phyloP scores from a whole-genome alignment of 495 filamentous ascomycete genomes.

The Rhypophila decipiens region DNA sequence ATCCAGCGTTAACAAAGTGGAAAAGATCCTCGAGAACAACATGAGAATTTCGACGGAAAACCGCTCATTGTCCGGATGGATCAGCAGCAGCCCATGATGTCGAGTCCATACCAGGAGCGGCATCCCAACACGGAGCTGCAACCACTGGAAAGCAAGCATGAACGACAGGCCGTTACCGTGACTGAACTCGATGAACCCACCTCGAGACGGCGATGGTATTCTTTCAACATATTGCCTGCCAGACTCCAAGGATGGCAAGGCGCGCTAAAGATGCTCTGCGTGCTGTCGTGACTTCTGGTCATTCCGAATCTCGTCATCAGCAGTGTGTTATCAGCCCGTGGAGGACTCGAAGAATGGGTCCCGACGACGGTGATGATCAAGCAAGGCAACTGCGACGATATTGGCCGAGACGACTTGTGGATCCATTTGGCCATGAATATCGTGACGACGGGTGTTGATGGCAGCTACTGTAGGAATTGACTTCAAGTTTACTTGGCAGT shows the following conservation, averaged over 20 bases:
- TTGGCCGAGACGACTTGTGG: neutral
- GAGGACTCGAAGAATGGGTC: neutral
- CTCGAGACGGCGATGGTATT: too few relatives aligned
- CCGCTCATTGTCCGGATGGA: too few relatives aligned
- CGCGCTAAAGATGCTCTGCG: neutral
- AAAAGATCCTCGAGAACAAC: too few relatives aligned
- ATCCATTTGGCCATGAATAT: neutral
- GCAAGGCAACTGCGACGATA: neutral
- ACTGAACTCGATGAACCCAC: too few relatives aligned
- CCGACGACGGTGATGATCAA: neutral
- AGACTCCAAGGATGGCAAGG: neutral
- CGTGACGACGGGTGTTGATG: neutral
- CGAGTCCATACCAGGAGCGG: too few relatives aligned
- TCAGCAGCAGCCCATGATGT: too few relatives aligned
- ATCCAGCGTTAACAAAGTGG: too few relatives aligned
- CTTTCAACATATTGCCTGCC: too few relatives aligned
- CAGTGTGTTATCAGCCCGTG: neutral
- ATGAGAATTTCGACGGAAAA: too few relatives aligned
- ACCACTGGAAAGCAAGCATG: too few relatives aligned
- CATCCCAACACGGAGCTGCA: too few relatives aligned
- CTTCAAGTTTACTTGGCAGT: neutral
- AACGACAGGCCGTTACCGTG: too few relatives aligned
- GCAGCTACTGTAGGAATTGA: neutral
- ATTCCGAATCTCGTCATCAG: neutral
- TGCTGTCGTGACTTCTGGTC: neutral